Base-by-base conservation (phyloP, 2,329 filamentous ascomycete genomes). In the Cladosporium cucumerinum region DNA sequence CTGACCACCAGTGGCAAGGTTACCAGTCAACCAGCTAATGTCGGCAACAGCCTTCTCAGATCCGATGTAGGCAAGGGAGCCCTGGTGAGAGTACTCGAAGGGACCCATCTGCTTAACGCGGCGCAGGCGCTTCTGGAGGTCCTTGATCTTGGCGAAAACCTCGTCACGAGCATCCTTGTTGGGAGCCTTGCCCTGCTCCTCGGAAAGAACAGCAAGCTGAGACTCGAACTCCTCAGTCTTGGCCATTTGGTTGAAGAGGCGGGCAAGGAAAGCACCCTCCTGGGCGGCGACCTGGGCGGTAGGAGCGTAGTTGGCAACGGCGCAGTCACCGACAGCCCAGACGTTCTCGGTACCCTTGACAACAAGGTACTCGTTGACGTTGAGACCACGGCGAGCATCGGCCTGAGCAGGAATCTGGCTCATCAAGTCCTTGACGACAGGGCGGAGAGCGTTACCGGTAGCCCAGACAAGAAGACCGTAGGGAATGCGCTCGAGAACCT, bases 161-260 rank as follows among this genome's bases (percentile, higher is more conserved):
- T 82, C 74, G 72, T 87, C 87, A 82, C 63, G 82, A 10, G 66
- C 64, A 36, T 87, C 85, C 59, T 85, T 82, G 71, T 88, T 88
- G 63, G 92, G 87, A n/a, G 88, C 84, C 73, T 89, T 87, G 73
- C 85, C 84, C 70, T 85, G 82, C 11, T 76, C 75, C 5, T 82
- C 79, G 23, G 87, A 87, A 21, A 98, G 86, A 63, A 87, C 81
- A 68, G 86, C 82, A 65, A 99, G 86, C 75, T 93, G 86, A 39
- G 78, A 72, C 82, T 98, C 93, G 69, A 97, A 87, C 59, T 85
- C 82, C 74, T 96, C 89, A 2, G 92, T 96, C 86, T 93, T 96
- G 77, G 93, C 95, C 92, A 98, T 97, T 80, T 95, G 96, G 85
- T 99, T 99, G 85, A 99, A 97, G 67, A 99, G 87, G 69, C 92